Evolutionary conservation across 2,329 filamentous ascomycete genomes (phyloP), one percentile per base, ranked within the genome.

Genomic region (Hysterium pulicare): DNA sequence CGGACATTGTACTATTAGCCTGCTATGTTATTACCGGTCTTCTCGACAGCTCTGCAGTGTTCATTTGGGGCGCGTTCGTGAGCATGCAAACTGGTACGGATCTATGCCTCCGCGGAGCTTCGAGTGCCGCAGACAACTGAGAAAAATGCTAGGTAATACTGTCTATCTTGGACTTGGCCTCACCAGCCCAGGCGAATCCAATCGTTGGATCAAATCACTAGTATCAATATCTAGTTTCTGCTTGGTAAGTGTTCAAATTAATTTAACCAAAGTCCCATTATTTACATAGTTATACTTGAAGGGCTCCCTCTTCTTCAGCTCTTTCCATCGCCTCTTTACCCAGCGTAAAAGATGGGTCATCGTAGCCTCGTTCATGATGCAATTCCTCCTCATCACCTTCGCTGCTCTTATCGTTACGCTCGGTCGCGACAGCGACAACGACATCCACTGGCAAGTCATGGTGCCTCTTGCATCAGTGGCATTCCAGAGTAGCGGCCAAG

Each of bases 61-160:
- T 82, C 44, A 84, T 85, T 32, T 90, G 85, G 83, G 84, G 86
- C 10, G 83, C 83, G 2, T 91, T 91, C 54, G 86, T 89, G 31
- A 87, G 83, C 55, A 90, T 90, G 86, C 87, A 90, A 60, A 90
- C 86, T 23, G 86, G 85, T 79, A 57, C 49, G 71, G n/a, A n/a
- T n/a, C n/a, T n/a, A n/a, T n/a, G n/a, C n/a, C n/a, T n/a, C n/a
- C n/a, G n/a, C n/a, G n/a, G n/a, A n/a, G n/a, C n/a, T n/a, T n/a
- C n/a, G n/a, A n/a, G n/a, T n/a, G n/a, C n/a, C n/a, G n/a, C n/a
- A n/a, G n/a, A n/a, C n/a, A n/a, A n/a, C n/a, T n/a, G n/a, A n/a
- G n/a, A 37, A 13, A 36, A 10, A 33, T 33, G 3, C 17, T 28
- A 68, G 64, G 84, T 44, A 91, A 91, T 65, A 90, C 87, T 4